Conservation (phyloP, 2,329 filamentous ascomycete species). For the Arthrobotrys megalospora region DNA sequence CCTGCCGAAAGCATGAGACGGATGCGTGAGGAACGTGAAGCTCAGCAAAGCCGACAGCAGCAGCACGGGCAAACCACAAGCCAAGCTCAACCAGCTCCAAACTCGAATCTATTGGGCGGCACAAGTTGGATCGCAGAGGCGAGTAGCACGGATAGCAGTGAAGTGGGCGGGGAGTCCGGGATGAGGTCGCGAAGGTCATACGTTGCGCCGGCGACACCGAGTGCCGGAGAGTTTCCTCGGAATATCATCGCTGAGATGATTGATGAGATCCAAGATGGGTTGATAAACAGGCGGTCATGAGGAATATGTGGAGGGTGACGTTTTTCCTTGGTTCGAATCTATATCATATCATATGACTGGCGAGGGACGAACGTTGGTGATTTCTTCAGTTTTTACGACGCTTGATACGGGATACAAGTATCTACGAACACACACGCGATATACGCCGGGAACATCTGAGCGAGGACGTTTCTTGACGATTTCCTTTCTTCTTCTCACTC, state of each 20-base stretch:
- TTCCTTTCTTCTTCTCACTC: constrained; percentile 24
- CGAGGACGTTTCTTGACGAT: constrained; percentile 12
- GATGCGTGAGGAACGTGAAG: constrained; percentile 50
- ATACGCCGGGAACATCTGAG: constrained; percentile 21
- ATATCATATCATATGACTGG: not conserved
- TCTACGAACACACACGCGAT: constrained; percentile 27
- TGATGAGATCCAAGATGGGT: constrained; percentile 38
- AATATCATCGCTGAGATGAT: constrained; percentile 48
- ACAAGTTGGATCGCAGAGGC: constrained; percentile 48
- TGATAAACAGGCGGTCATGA: constrained; percentile 23
- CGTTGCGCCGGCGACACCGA: constrained; percentile 39
- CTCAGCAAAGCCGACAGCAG: constrained; percentile 28
- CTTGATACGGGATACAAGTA: constrained; percentile 38
- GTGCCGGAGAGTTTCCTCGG: constrained; percentile 41
- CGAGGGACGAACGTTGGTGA: constrained; percentile 15
- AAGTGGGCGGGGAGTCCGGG: constrained; percentile 21
- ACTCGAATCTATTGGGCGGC: constrained; percentile 3
- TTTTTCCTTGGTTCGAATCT: constrained; percentile 19
- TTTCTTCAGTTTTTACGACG: constrained; percentile 20
- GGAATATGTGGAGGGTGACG: not conserved
- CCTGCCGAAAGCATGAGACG: constrained; percentile 55
- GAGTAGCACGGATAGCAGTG: constrained; percentile 33
- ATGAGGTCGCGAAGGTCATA: constrained; percentile 37
- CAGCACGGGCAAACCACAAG: constrained; percentile 24
- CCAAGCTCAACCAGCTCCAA: not conserved